Evolutionary conservation across 2,329 filamentous ascomycete species (phyloP), one percentile per base, ranked within the genome.

Genomic region (Fusarium redolens): DNA sequence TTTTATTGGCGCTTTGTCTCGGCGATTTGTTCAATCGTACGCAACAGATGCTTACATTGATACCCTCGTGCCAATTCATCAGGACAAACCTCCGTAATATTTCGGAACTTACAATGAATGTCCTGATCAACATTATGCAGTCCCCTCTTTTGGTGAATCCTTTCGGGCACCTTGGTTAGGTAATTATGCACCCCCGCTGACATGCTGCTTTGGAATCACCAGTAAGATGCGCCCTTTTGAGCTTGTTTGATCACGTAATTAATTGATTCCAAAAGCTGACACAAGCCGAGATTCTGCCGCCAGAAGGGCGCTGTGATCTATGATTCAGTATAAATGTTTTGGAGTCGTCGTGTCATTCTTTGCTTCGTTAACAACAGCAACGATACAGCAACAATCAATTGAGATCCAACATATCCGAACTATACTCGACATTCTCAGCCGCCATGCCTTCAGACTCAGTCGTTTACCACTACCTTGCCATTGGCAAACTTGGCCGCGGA

Each of bases 401-500:
- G 6, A 5, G 13, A 15, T 7, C 13, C 33, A 52, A 64, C 15
- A 28, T 3, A 5, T 13, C 10, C 20, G 22, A 6, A 1, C 13
- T 15, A 18, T 5, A 9, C 4, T 14, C 4, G 1, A 3, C 1
- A 2, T 0, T 8, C 5, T 2, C 3, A 15, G 14, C 9, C 12
- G 15, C 12, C 8, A 64, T 69, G 59, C 28, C 66, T 2, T 69
- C 65, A 11, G 20, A 43, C 18, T 64, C 58, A 2, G 65, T 69
- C 8, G 60, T 76, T 20, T 73, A 75, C 38, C 76, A 79, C 52
- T 79, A 79, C 47, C 69, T 79, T 5, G 68, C 63, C 35, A 69
- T 79, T 35, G 78, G 78, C 65, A 66, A 73, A 18, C 60, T 79
- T 18, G 78, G 78, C 11, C 77, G 78, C 4, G 78, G 78, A 31